Conservation (phyloP, 179 eudicot genomes). For the Drosera spatulata region DNA sequence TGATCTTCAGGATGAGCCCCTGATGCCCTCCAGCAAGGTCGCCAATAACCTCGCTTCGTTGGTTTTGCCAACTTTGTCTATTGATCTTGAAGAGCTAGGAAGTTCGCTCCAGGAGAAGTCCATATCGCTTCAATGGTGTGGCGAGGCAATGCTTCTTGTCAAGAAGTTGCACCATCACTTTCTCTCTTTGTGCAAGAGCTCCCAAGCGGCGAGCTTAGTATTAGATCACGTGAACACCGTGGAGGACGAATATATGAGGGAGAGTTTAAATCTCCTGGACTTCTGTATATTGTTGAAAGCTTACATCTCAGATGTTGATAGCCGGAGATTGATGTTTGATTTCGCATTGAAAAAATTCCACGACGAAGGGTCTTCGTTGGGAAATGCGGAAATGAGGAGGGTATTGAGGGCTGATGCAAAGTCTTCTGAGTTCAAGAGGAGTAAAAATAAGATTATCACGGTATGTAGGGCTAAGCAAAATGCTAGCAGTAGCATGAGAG, state of each 20-base stretch:
- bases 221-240: slow-evolving; percentile 10
- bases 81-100: slow-evolving; percentile 21
- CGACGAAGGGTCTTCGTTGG: slow-evolving; percentile 3
- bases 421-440: slow-evolving; percentile 13
- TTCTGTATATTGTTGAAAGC: slow-evolving; percentile 28
- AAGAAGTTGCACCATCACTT: slow-evolving; percentile 28
- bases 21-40: not conserved
- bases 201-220: slow-evolving; percentile 3
- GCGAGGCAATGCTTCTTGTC: slow-evolving; percentile 21
- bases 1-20: slow-evolving; percentile 3
- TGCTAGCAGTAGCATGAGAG: slow-evolving; percentile 2
- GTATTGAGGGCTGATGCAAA: slow-evolving; percentile 10
- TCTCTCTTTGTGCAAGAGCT: slow-evolving; percentile 15
- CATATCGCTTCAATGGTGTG: slow-evolving; percentile 29
- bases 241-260: slow-evolving; percentile 28
- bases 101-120: slow-evolving; percentile 16
- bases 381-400: slow-evolving; percentile 16
- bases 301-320: slow-evolving; percentile 15
- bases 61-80: slow-evolving; percentile 10
- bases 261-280: slow-evolving; percentile 23
- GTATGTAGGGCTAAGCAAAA: slow-evolving; percentile 12
- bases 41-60: slow-evolving; percentile 6
- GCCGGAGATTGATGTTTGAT: slow-evolving; percentile 22
- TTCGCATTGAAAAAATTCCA: slow-evolving; percentile 11
- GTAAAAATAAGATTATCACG: slow-evolving; percentile 11